Base-by-base conservation (phyloP, 345 rosid genomes). In the Orychophragmus violaceus region DNA sequence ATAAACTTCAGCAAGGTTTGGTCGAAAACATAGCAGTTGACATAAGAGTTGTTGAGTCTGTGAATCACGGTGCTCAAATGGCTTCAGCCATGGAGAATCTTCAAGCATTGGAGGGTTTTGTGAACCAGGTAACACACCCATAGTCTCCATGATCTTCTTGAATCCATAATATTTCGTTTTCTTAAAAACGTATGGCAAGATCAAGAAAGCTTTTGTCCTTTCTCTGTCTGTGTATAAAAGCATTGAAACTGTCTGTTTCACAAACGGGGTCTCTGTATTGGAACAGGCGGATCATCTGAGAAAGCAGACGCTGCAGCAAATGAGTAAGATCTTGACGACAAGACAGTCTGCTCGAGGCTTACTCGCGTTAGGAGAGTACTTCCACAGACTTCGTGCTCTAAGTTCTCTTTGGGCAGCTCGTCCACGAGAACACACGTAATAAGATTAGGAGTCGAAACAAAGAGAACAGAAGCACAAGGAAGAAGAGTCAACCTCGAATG, bases 381-480 rank as follows among this genome's bases (percentile, higher is more conserved):
- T 84, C 68, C 83, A 81, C 49, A 85, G 93, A 48, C 95, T 94
- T 13, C 96, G 99, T 72, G 95, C 97, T 41, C 87, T 94, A 9
- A 90, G 93, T 65, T 85, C 96, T 6, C 97, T 94, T 5, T 94
- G 95, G 91, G 78, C 95, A 37, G 91, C 96, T 65, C 90, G 93
- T 39, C 93, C 96, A 50, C 76, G 60, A 22, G 95, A 85, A 67
- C 68, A 74, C 11, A 65, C 85, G 59, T 85, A 72, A 54, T 42
- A 62, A 57, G 42, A 8, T 72, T 49, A n/a, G 62, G 41, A 46
- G 57, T 9, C 70, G 27, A 35, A 56, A 14, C 54, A 62, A 62
- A 32, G 55, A 45, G 55, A 32, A 45, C 3, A 33, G 30, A 44
- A 49, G 69, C 64, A 64, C 27, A 62, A 30, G 22, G 14, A 61